Evolutionary conservation across 1,284 basidiomycete species (phyloP), one percentile per base, ranked within the genome.

Genomic region (Pseudozyma thailandica): DNA sequence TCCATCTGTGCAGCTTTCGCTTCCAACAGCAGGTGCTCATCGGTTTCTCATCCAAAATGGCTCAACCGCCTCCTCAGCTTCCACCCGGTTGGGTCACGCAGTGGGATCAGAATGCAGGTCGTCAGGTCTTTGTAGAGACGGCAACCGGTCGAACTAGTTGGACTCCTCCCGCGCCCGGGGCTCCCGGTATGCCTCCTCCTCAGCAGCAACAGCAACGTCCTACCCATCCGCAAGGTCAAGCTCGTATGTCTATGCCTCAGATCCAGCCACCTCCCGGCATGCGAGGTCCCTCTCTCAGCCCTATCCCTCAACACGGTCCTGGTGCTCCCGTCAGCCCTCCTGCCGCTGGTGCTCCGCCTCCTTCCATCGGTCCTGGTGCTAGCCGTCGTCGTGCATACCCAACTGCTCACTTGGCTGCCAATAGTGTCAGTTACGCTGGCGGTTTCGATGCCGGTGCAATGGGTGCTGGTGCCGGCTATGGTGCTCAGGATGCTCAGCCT

Each of bases 61-160:
- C 71, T 45, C 65, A 69, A 53, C 57, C 65, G 21, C 59, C 79
- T 48, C 78, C 78, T 39, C 62, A 62, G 50, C 85, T 95, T 46
- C 93, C 93, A 65, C 90, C 90, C 68, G 93, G 93, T 50, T 95
- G 93, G 93, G 86, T 87, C 73, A 89, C 91, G 79, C 90, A 94
- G 86, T 94, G 93, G 93, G 91, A 95, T 84, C 86, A 87, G 62
- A 86, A 86, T 64, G 87, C 92, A 79, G 90, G 92, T 83, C 87
- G 90, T 78, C 92, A 92, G 85, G 87, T 94, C 80, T 96, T 91
- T 86, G 90, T 92, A 75, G 83, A 84, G 48, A 72, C 72, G 6
- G 75, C 83, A 2, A 83, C 83, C 3, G 83, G 83, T 21, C 61
- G 83, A 27, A 79, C 78, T 18, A 81, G 80, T 65, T 83, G 82